Base-by-base conservation (phyloP, 2,329 filamentous ascomycete species). In the Phyllosticta paracitricarpa region DNA sequence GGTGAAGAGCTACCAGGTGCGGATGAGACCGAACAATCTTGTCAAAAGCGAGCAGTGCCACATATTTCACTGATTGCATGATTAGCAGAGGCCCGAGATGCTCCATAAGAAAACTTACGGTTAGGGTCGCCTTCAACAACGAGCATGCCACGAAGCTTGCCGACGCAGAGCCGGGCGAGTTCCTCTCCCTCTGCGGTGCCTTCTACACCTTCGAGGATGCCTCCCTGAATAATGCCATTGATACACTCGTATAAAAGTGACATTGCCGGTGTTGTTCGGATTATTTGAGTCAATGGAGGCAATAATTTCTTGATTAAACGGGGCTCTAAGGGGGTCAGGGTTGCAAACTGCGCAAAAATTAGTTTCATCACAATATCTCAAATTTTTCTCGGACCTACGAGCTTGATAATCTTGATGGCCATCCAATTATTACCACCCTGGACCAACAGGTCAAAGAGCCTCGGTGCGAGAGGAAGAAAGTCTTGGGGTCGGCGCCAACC, bases 351-450 rank as follows among this genome's bases (percentile, higher is more conserved):
- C 1, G 28, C 1, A 9, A 48, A 48, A 40, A 54, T 67, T 64
- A 71, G 67, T n/a, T 56, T 61, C 25, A 17, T 60, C 28, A 26
- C 26, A 26, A 52, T 22, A 24, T n/a, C 26, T 19, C 48, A 19
- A 2, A n/a, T n/a, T n/a, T 30, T 1, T 19, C 17, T 3, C 4
- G 14, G 40, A 77, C 84, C 66, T 73, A 93, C 90, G 65, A 99
- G 82, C 76, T 99, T 99, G 73, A 99, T 97, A 64, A 99, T 84
- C 73, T 99, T 99, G 72, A 99, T 99, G 63, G 92, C 92, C 93
- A 99, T 97, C 94, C 94, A 99, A 75, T 99, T 99, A 75, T 99
- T 97, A 48, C 89, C 89, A 61, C 91, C 88, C 63, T 95, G 89
- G 12, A 97, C 92, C 26, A 99, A 79, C 19, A 99, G 81, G 71